Percentiles rank a stretch among this genome's conserved stretches.
Conservation (phyloP, 2,329 filamentous ascomycete species). For the Fusarium sp. region DNA sequence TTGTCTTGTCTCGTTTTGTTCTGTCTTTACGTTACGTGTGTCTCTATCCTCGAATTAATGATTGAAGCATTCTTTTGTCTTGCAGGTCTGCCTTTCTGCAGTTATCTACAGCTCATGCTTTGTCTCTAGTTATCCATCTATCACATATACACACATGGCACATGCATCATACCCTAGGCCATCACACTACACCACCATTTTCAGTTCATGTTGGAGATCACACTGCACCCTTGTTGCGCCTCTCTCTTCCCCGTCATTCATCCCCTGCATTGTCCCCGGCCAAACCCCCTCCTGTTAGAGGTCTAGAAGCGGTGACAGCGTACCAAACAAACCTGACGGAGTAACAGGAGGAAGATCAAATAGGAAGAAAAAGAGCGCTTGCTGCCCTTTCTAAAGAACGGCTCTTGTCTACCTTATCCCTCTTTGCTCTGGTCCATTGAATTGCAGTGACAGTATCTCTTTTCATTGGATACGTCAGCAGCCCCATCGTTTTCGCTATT, state of each 20-base stretch:
- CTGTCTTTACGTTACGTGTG: background rate
- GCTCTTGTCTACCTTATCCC: background rate
- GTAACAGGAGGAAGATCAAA: slow-evolving; percentile 17
- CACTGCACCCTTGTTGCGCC: background rate
- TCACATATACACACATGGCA: background rate
- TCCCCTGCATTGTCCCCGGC: slow-evolving; percentile 44
- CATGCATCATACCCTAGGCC: slow-evolving; percentile 8
- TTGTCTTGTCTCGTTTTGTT: background rate
- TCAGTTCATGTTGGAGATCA: background rate
- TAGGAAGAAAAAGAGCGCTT: slow-evolving; percentile 21
- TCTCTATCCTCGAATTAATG: background rate
- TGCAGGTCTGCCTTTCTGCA: too few species aligned
- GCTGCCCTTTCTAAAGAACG: slow-evolving; percentile 7
- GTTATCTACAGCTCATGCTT: background rate
- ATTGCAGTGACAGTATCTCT: too few species aligned
- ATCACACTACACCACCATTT: slow-evolving; percentile 18
- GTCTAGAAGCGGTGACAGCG: slow-evolving; percentile 40
- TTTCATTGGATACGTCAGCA: background rate
- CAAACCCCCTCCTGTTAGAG: slow-evolving; percentile 31
- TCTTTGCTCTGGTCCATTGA: background rate
- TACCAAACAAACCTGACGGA: slow-evolving; percentile 22
- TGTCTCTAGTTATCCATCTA: slow-evolving; percentile 1
- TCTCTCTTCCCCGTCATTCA: slow-evolving; percentile 1
- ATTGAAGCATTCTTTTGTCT: slow-evolving; percentile 11
- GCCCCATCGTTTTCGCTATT: background rate